Base-by-base conservation (phyloP, 2,329 filamentous ascomycete genomes). In the Trichoderma aggressivum region DNA sequence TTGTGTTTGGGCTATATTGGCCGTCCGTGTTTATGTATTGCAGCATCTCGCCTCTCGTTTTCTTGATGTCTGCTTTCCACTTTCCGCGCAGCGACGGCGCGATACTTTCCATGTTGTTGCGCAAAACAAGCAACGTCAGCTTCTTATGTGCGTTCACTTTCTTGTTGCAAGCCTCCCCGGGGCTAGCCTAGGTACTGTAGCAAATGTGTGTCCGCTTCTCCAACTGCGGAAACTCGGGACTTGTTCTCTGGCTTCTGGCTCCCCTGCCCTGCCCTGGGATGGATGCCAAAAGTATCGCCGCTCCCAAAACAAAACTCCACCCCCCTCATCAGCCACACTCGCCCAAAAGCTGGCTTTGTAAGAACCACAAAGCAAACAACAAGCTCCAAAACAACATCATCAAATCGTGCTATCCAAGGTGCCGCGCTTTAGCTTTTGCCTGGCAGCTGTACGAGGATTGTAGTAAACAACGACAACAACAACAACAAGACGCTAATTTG, bases 221-320 rank as follows among this genome's bases (percentile, higher is more conserved):
- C 63, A 66, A 56, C 50, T 66, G 47, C 63, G 63, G 63, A 66
- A 66, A 55, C 47, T 28, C 63, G 63, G 63, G 50, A 66, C 50
- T 24, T 56, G 30, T 56, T 50, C 50, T 53, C 47, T 53, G 47
- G 21, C 47, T 53, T 53, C 47, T 53, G 47, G 47, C 47, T 39
- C 21, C 32, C 11, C 21, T 14, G 16, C 32, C 32, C 7, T 64
- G 39, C 26, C 18, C 36, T 53, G 32, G n/a, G 43, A 50, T 50
- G 62, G 62, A 53, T 34, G 39, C 43, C 8, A 53, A 64, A 34
- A 32, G 39, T 64, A 28, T 55, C 28, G 61, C 61, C 43, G 62
- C 43, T 32, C n/a, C 56, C n/a, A n/a, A n/a, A n/a, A n/a, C n/a
- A n/a, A 64, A 21, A n/a, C 61, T 64, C 28, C n/a, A 34, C n/a